phyloP scores from a whole-genome alignment of 495 filamentous ascomycete species.

The Tetracladium marchalianum region DNA sequence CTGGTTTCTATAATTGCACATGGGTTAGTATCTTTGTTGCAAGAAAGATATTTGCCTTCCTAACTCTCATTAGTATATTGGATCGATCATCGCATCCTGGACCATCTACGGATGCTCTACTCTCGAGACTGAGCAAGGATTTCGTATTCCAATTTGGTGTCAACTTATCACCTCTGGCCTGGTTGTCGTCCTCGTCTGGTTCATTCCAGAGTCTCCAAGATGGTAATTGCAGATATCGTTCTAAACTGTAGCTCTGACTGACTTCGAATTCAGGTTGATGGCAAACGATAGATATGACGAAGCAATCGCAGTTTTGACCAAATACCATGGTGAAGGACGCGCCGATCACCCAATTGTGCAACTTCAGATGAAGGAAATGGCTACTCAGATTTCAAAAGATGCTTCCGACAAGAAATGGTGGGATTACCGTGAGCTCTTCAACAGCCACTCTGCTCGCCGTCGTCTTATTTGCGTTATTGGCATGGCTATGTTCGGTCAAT shows the following conservation, averaged over 20 bases:
- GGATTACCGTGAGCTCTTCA: conserved; percentile 45
- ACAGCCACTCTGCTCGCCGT: conserved; percentile 30
- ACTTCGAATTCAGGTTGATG: conserved; percentile 14
- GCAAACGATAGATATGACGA: conserved; percentile 18
- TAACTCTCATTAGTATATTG: conserved; percentile 26
- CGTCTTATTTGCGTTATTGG: conserved; percentile 25
- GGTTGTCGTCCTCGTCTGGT: conserved; percentile 5
- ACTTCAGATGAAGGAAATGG: conserved; percentile 37
- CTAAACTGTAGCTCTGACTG: conserved; percentile 20
- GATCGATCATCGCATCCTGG: conserved; percentile 28
- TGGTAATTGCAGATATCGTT: conserved; percentile 26
- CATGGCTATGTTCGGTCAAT: conserved; percentile 54
- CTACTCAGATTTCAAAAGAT: conserved; percentile 30
- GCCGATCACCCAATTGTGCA: conserved; percentile 23
- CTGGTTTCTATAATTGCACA: conserved; percentile 49
- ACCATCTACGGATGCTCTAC: conserved; percentile 36
- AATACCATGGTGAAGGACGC: conserved; percentile 35
- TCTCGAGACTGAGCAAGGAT: conserved; percentile 28
- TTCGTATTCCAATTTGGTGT: conserved; percentile 41
- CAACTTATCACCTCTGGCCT: conserved; percentile 24
- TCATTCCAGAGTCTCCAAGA: conserved; percentile 24
- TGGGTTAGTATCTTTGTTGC: conserved; percentile 12
- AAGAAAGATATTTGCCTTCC: too few species aligned
- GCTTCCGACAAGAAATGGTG: conserved; percentile 47
- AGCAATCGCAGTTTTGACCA: conserved; percentile 26